These are phyloP conservation scores for Auricularia cornea DNA, from an alignment of 768 basidiomycete genomes.

Conservation along the genomic window DNA sequence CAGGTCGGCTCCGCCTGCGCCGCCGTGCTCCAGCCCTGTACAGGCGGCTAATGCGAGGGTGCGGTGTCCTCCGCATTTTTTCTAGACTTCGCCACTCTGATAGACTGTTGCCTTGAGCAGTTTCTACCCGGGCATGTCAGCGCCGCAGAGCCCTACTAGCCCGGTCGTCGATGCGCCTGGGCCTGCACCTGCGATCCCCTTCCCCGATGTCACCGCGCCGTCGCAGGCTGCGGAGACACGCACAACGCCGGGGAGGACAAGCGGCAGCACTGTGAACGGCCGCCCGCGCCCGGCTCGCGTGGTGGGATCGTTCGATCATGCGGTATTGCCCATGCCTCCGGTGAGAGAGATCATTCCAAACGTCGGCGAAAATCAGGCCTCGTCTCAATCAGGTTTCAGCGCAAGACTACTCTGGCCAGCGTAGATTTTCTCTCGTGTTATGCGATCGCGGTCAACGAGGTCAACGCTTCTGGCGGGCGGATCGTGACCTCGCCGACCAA, in stretches of 20 bases:
- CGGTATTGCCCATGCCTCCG: constrained; percentile 72
- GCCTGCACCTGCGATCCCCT: constrained; percentile 12
- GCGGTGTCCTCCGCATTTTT: constrained; percentile 7
- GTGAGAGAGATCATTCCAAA: constrained; percentile 38
- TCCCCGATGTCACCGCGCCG: constrained; percentile 11
- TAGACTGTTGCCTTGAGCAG: constrained; percentile 16
- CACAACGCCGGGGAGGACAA: not conserved
- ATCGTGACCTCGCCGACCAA: constrained; percentile 95
- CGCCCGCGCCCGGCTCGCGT: constrained; percentile 35
- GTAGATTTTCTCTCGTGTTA: constrained; percentile 92
- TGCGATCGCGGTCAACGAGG: constrained; percentile 92
- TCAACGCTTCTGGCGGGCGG: constrained; percentile 85
- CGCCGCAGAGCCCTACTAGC: constrained; percentile 11
- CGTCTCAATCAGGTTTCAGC: constrained; percentile 31
- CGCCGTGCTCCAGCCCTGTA: constrained; percentile 87
- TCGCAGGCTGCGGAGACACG: not conserved
- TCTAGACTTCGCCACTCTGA: no score
- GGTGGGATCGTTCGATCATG: constrained; percentile 71
- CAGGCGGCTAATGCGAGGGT: constrained; percentile 85
- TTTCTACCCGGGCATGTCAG: constrained; percentile 44
- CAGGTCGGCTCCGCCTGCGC: constrained; percentile 72
- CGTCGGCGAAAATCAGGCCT: not conserved
- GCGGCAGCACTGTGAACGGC: not conserved
- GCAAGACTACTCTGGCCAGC: constrained; percentile 76
- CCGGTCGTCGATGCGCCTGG: constrained; percentile 29